A percentile compares a stretch with the other conserved stretches of the same genome.
Evolutionary conservation across 2,329 filamentous ascomycete species (phyloP).

Genomic region (Didymella lethalis): DNA sequence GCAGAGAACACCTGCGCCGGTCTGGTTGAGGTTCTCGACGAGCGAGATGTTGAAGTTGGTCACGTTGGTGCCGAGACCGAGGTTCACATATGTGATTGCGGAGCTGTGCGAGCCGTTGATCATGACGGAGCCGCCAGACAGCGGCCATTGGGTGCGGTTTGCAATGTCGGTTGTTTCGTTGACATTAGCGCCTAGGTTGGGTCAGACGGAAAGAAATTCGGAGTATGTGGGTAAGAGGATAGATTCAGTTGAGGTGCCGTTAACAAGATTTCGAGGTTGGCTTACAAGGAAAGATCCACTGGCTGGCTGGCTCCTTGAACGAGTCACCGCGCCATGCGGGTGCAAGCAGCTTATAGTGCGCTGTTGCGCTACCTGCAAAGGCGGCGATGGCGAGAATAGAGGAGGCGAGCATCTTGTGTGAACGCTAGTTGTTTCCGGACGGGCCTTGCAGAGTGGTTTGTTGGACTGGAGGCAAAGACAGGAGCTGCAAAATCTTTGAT

Average conservation of each 20-base stretch:
- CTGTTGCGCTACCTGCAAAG: conserved; percentile 46
- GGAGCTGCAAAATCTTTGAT: not conserved
- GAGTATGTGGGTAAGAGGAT: not conserved
- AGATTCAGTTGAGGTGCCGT: not conserved
- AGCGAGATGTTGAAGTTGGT: conserved; percentile 58
- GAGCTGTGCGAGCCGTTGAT: conserved; percentile 54
- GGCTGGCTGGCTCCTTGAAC: conserved; percentile 47
- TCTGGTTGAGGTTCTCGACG: conserved; percentile 57
- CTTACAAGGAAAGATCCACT: conserved; percentile 54
- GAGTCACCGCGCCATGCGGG: conserved; percentile 56
- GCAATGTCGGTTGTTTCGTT: conserved; percentile 46
- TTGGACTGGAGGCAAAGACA: not conserved
- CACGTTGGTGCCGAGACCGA: conserved; percentile 53
- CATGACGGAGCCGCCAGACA: conserved; percentile 53
- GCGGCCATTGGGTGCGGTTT: conserved; percentile 58
- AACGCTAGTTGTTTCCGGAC: not conserved
- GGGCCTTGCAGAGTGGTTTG: not conserved
- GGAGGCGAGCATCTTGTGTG: conserved; percentile 31
- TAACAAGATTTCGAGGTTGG: not conserved
- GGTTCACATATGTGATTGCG: conserved; percentile 58
- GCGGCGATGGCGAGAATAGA: conserved; percentile 32
- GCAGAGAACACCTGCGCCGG: conserved; percentile 58
- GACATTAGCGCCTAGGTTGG: conserved; percentile 49
- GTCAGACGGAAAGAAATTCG: not conserved
- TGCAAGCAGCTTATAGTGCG: conserved; percentile 55